These are phyloP conservation scores for Austropuccinia psidii DNA, from an alignment of 1,284 basidiomycete genomes.

Conservation along the genomic window DNA sequence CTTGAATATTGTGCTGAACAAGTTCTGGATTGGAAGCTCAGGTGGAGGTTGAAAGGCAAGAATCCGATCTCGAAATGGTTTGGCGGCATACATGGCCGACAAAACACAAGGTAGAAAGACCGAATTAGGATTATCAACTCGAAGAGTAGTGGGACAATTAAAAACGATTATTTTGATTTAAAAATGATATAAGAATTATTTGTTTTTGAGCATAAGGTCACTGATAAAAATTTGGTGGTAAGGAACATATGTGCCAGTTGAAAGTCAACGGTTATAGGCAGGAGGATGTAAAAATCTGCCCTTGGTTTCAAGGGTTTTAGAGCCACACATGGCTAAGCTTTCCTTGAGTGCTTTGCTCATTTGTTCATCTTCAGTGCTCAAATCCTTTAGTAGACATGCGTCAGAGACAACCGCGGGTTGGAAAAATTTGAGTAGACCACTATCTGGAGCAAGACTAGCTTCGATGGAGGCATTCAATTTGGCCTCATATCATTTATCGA, in stretches of 20 bases:
- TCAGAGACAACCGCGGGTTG: neutral
- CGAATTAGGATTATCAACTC: slow-evolving; percentile 32
- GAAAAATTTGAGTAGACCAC: neutral
- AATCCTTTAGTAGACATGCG: slow-evolving; percentile 4
- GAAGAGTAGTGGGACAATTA: slow-evolving; percentile 9
- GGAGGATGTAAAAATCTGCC: slow-evolving; percentile 21
- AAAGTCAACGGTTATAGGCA: neutral
- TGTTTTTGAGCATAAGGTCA: no score
- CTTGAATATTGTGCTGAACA: slow-evolving; percentile 23
- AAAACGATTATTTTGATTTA: no score
- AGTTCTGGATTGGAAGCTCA: slow-evolving; percentile 1
- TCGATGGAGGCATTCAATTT: slow-evolving; percentile 33
- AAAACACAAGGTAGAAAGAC: slow-evolving; percentile 34
- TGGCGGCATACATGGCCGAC: slow-evolving; percentile 33
- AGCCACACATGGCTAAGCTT: slow-evolving; percentile 34
- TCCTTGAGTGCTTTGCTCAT: slow-evolving; percentile 37
- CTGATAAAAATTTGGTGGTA: no score
- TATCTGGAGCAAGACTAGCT: slow-evolving; percentile 22
- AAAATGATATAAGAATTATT: no score
- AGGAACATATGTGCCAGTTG: neutral
- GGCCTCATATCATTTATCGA: slow-evolving; percentile 11
- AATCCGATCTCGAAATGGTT: slow-evolving; percentile 35
- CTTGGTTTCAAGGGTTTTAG: slow-evolving; percentile 8
- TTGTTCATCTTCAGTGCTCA: slow-evolving; percentile 32
- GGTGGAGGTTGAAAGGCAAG: slow-evolving; percentile 11